Base-by-base conservation (phyloP, 352 stramenopile species). In the Phytophthora hybrid region DNA sequence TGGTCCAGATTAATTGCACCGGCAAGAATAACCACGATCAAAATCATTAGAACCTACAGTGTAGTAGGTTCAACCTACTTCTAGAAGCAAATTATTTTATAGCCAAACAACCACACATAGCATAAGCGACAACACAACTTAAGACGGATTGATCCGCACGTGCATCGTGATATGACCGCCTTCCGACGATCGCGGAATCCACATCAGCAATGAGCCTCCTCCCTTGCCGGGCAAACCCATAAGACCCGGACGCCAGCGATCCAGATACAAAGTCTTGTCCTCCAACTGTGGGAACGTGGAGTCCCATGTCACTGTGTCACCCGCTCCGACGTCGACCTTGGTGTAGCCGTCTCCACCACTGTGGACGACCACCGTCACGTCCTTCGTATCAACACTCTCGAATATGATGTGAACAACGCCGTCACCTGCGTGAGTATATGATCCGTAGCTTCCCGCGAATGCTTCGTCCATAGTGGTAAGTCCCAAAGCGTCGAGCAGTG, bases 131-230 rank as follows among this genome's bases (percentile, higher is more conserved):
- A 21, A 39, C 29, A 46, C 39, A 3, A 46, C n/a, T 47, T 73
- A 77, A 4, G 70, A 77, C 41, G 70, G 58, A 34, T 86, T 92
- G 61, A 90, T 71, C 49, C 81, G 73, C 16, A 78, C 77, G 58
- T 77, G 68, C 32, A 91, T 82, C 34, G 81, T 78, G n/a, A 90
- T 62, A 57, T 77, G 73, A 1, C 73, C 73, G 16, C 73, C 73
- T 63, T 71, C 53, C 1, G 73, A 77, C 18, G 73, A 77, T 31
- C 69, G 63, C 44, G 73, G 70, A 18, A 80, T 75, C 73, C 73
- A 80, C 8, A 77, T n/a, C 21, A 77, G 39, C 8, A 77, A 53
- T 1, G 78, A 78, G 32, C 71, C 71, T 19, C 71, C 71, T 10
- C 66, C 66, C 34, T 62, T 66, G 26, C 66, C 66, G 4, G 72